Conservation (phyloP, 2,329 filamentous ascomycete species). For the Fusarium scirpi region DNA sequence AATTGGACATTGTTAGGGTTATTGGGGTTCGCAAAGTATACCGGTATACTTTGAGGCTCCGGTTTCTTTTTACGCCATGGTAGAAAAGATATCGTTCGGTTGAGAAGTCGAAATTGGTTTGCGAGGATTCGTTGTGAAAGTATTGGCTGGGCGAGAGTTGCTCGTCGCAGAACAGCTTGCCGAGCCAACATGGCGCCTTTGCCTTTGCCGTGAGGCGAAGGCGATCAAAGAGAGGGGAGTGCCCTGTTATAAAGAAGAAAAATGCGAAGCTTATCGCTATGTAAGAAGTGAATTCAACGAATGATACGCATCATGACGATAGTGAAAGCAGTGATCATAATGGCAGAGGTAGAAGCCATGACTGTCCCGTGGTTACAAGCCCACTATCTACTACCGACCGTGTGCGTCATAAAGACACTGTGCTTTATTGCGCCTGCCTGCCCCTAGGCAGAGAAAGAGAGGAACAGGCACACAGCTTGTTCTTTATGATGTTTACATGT, state of each 20-base stretch:
- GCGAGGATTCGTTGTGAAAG: constrained; percentile 28
- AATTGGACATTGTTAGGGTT: not conserved
- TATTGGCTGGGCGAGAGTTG: constrained; percentile 27
- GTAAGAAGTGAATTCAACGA: constrained; percentile 16
- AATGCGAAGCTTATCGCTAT: constrained; percentile 11
- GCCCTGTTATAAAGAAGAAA: not conserved
- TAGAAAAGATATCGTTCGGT: constrained; percentile 51
- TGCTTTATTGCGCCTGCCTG: not conserved
- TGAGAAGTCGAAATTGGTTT: constrained; percentile 37
- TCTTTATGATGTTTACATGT: not conserved
- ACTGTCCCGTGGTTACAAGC: constrained; percentile 9
- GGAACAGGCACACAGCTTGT: not conserved
- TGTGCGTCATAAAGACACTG: not conserved
- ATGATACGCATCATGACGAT: constrained; percentile 38
- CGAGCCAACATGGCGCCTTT: constrained; percentile 44
- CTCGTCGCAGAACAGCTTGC: constrained; percentile 41
- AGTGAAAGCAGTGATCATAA: constrained; percentile 17
- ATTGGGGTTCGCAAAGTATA: constrained; percentile 50
- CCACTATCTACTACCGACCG: not conserved
- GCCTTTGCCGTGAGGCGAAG: not conserved
- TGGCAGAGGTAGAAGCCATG: constrained; percentile 11
- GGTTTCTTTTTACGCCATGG: constrained; percentile 49
- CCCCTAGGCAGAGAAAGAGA: not conserved
- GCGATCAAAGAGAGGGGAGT: not conserved
- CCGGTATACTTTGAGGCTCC: constrained; percentile 41